Evolutionary conservation across 768 basidiomycete genomes (phyloP), one percentile per base, ranked within the genome.

Genomic region (Trametes cubensis): DNA sequence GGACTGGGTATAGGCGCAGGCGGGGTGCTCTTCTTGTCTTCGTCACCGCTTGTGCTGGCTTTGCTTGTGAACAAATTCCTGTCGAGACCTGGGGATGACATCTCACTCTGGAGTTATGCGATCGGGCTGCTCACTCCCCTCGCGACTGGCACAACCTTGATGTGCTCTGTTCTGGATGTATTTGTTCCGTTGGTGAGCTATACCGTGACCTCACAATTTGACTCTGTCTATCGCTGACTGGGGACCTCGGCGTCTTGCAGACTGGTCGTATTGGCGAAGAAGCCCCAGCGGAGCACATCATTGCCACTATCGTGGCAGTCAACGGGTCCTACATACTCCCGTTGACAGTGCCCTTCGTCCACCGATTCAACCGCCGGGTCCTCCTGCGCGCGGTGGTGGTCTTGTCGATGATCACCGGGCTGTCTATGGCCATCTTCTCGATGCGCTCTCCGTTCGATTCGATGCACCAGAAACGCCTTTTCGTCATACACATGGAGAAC

Each of bases 401-500:
- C 2, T 70, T 85, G 6, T 73, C 80, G 25, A 67, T 86, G 38
- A 49, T 77, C 1, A 84, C 85, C 0, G 78, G 80, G 0, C 66
- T 80, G 10, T 64, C 80, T 2, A 83, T 92, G 64, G 87, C 83
- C 0, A 72, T 86, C 44, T 94, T 94, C 73, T 78, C 82, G 6
- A 72, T 76, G 66, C 75, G 81, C 44, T 73, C 75, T 5, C 86
- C 90, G 0, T 98, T 95, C 71, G 94, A 97, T 68, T 73, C 69
- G 17, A 85, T 85, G 80, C 96, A 98, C 71, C 95, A 94, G 67
- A 93, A 93, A 75, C 79, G 96, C 57, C 51, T 96, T 51, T 95
- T 92, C 68, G 81, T 94, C 38, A 74, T 97, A 44, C 88, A 94
- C 70, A 79, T 87, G 65, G 93, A 96, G 74, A 93, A 98, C 68